These are phyloP conservation scores for Trichoderma arundinaceum DNA, from an alignment of 2,329 filamentous ascomycete genomes.

Conservation along the genomic window DNA sequence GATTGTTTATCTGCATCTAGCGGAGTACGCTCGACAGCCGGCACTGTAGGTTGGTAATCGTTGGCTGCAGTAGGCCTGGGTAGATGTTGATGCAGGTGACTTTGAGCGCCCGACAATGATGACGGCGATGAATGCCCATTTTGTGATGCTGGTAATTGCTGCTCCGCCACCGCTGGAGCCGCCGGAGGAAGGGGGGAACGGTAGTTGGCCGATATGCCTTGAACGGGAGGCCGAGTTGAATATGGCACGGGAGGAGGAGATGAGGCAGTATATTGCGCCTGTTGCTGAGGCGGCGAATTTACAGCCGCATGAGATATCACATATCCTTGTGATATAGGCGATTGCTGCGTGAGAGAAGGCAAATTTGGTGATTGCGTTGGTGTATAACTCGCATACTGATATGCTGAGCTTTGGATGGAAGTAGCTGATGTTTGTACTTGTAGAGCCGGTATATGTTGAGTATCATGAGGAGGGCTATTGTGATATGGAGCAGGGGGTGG, in stretches of 20 bases:
- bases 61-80: background rate
- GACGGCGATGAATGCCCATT: background rate
- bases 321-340: background rate
- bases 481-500: background rate
- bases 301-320: background rate
- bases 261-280: background rate
- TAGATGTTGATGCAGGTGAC: background rate
- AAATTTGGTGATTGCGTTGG: background rate
- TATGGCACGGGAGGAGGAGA: background rate
- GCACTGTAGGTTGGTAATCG: background rate
- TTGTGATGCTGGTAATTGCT: background rate
- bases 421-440: background rate
- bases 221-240: conserved; percentile 18
- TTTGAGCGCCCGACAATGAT: background rate
- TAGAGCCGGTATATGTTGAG: background rate
- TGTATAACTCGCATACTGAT: background rate
- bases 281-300: background rate
- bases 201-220: background rate
- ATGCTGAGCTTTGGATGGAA: background rate
- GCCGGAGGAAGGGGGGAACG: background rate
- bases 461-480: background rate
- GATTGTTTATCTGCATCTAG: background rate
- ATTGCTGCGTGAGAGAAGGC: background rate
- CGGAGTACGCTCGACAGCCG: no score
- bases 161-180: background rate